Evolutionary conservation across 148 eudicot species (phyloP), one percentile per base, ranked within the genome.

Genomic region (Vaccinium myrtillus): DNA sequence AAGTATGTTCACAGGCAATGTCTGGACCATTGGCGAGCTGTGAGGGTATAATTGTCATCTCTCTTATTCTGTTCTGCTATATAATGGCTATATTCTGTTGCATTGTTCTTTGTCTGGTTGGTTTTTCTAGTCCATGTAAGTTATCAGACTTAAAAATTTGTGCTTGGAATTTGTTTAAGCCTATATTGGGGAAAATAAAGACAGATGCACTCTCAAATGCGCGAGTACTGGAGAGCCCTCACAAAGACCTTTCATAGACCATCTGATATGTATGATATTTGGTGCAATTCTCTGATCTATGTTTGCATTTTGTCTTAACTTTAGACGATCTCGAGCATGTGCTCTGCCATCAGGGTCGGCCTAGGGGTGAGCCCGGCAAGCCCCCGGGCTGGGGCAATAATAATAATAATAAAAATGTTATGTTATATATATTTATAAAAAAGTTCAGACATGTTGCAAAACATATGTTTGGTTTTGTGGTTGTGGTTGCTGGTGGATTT

Each of bases 1-100:
- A 96, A 95, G 89, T 96, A 87, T 87, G 98, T 96, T 78, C 99
- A 96, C 79, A 88, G 99, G 82, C 97, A 94, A 82, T 96, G 99
- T 88, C 87, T 96, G 87, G 97, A 96, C 89, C 99, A 96, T 63
- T 96, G 99, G 99, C 97, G 99, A 61, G 89, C 99, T 85, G 93
- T 96, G 80, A 96, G 84, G 98, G 99, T 94, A 90, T 50, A 51
- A 23, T 23, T 14, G 67, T 23, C 30, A 50, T 14, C 65, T 76
- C 63, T 15, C 46, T 15, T 54, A 21, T 51, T 50, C 51, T 79
- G n/a, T 81, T 67, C 63, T 32, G 6, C 77, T 16, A 25, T 25
- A 67, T 70, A 49, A 70, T 70, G 61, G 27, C 83, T 59, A 70
- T 70, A 53, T 32, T 6, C 19, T 49, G 77, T 7, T n/a, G 14